A percentile compares a stretch with the other conserved stretches of the same genome.
phyloP scores from a whole-genome alignment of 139 green algal species.

The Auxenochlorella pyrenoidosa region DNA sequence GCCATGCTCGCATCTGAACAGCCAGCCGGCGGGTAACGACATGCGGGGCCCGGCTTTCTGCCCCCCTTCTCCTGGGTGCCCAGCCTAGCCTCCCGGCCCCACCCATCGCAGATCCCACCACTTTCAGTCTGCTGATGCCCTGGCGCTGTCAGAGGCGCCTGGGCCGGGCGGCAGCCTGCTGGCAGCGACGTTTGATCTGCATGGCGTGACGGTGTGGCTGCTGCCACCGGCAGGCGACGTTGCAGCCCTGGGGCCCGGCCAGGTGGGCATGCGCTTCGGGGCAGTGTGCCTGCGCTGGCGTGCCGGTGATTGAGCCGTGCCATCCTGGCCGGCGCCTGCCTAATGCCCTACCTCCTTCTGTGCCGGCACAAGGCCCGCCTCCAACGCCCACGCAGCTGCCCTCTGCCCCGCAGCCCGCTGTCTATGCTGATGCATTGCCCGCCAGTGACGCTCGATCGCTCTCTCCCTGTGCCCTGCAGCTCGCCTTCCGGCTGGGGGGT shows the following conservation, averaged over 20 bases:
- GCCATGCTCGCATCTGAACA: neutral
- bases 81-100: neutral
- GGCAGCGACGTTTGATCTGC: neutral
- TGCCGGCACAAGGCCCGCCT: no score
- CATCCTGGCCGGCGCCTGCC: no score
- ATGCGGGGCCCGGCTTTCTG: neutral
- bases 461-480: neutral
- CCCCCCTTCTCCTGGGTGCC: neutral
- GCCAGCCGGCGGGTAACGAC: no score
- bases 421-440: no score
- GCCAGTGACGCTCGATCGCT: no score
- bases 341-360: no score
- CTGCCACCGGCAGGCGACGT: neutral
- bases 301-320: no score
- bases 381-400: neutral
- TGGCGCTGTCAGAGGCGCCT: neutral
- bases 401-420: neutral
- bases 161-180: neutral
- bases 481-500: constrained; percentile 7
- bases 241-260: neutral
- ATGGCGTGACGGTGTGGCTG: constrained; percentile 19
- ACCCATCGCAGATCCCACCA: neutral
- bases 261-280: neutral
- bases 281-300: no score
- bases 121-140: constrained; percentile 33